Evolutionary conservation across 2,329 filamentous ascomycete species (phyloP).

Genomic region (Aspergillus ruber): DNA sequence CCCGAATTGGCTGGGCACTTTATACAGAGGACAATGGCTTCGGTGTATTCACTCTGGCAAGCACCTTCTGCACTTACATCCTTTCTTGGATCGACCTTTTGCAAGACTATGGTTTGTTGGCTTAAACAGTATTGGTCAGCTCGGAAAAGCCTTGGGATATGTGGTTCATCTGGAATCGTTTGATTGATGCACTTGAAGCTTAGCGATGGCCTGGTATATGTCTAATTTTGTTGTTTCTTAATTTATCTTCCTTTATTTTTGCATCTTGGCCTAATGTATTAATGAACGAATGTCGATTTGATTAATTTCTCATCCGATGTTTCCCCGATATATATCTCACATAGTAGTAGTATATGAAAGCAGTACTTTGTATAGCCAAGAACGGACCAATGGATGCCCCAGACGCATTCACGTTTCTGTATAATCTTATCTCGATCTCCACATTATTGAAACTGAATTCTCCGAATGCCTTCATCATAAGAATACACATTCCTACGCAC

Average conservation of each 20-base stretch:
- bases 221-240: too few relatives aligned
- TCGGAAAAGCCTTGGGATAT: constrained; percentile 8
- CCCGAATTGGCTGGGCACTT: not conserved
- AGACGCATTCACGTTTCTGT: too few relatives aligned
- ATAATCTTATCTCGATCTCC: too few relatives aligned
- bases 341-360: too few relatives aligned
- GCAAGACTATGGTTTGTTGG: constrained; percentile 11
- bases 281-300: not conserved
- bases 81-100: constrained; percentile 7
- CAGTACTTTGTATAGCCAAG: too few relatives aligned
- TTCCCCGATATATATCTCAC: too few relatives aligned
- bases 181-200: constrained; percentile 1
- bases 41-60: constrained; percentile 8
- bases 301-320: too few relatives aligned
- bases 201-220: not conserved
- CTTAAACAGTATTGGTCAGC: constrained; percentile 8
- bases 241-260: too few relatives aligned
- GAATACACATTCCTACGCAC: too few relatives aligned
- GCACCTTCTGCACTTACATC: constrained; percentile 7
- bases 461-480: too few relatives aligned
- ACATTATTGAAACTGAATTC: too few relatives aligned
- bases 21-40: not conserved
- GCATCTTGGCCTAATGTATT: not conserved
- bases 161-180: not conserved
- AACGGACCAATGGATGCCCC: too few relatives aligned